Percentiles rank a stretch among this genome's conserved stretches.
Evolutionary conservation across 2,329 filamentous ascomycete species (phyloP).

Genomic region (Colletotrichum plurivorum): DNA sequence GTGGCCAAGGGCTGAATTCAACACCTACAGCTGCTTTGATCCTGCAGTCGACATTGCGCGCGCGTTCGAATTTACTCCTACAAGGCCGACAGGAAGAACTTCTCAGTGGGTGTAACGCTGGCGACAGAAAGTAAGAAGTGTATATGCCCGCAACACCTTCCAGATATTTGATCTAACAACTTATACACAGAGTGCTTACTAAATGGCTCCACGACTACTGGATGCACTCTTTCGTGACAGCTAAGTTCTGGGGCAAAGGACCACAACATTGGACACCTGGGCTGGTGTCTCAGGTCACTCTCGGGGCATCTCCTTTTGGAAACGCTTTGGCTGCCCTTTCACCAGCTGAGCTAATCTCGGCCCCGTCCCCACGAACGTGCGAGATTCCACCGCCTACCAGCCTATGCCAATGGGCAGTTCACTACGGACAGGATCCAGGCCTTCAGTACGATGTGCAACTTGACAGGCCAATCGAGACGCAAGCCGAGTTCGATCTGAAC

Average conservation of each 20-base stretch:
- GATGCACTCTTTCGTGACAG: conserved; percentile 45
- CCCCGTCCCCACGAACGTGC: not conserved
- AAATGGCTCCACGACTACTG: conserved; percentile 45
- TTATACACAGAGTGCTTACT: not conserved
- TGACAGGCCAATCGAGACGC: not conserved
- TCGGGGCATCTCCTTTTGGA: not conserved
- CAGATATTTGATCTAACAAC: not conserved
- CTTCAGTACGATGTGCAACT: not conserved
- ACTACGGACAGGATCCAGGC: not conserved
- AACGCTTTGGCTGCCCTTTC: not conserved
- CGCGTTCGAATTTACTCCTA: conserved; percentile 40
- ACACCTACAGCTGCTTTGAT: conserved; percentile 39
- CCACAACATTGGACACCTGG: conserved; percentile 39
- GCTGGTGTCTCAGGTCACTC: conserved; percentile 10
- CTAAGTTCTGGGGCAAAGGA: conserved; percentile 45
- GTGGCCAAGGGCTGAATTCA: not conserved
- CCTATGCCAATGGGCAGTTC: conserved; percentile 40
- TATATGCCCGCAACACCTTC: rapidly evolving
- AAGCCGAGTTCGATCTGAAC: conserved; percentile 26
- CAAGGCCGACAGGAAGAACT: conserved; percentile 38
- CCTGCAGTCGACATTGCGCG: conserved; percentile 16
- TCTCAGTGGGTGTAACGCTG: conserved; percentile 17
- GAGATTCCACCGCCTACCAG: conserved; percentile 37
- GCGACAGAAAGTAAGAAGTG: conserved; percentile 31
- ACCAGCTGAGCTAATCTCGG: not conserved